These are phyloP conservation scores for Serpula lacrymans DNA, from an alignment of 768 basidiomycete genomes.

Conservation along the genomic window DNA sequence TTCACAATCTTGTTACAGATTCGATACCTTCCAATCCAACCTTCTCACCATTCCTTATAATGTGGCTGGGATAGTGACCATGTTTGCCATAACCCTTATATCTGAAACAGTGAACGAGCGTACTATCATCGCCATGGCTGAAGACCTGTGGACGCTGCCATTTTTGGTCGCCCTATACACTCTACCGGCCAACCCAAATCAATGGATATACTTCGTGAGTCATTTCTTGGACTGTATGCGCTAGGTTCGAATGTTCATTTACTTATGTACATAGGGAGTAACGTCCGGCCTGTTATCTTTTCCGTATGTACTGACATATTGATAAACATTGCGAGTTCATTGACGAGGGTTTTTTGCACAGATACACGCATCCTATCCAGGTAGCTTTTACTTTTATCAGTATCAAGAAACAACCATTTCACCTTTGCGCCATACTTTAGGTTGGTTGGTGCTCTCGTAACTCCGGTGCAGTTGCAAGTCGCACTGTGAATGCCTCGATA, in stretches of 20 bases:
- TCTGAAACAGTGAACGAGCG: conserved; percentile 55
- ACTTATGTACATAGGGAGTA: conserved; percentile 28
- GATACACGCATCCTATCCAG: conserved; percentile 50
- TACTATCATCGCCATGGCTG: conserved; percentile 48
- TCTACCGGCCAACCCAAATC: conserved; percentile 45
- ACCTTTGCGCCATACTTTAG: conserved; percentile 10
- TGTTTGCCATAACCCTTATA: conserved; percentile 45
- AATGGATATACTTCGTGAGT: conserved; percentile 52
- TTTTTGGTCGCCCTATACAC: conserved; percentile 56
- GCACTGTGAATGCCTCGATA: conserved; percentile 56
- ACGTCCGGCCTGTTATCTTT: conserved; percentile 43
- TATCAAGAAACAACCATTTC: too few relatives aligned
- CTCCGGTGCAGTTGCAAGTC: conserved; percentile 54
- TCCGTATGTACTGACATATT: conserved; percentile 39
- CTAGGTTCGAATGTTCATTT: neutral
- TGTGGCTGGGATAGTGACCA: conserved; percentile 48
- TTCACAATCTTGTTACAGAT: conserved; percentile 31
- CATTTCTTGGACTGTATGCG: neutral
- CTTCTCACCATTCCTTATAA: conserved; percentile 57
- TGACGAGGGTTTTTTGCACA: conserved; percentile 15
- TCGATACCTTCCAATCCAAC: conserved; percentile 58
- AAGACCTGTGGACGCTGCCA: conserved; percentile 59
- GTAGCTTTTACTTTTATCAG: conserved; percentile 7
- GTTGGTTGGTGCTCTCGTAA: conserved; percentile 62
- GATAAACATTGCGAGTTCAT: conserved; percentile 8